Base-by-base conservation (phyloP, 768 basidiomycete genomes). In the Russula sp. region DNA sequence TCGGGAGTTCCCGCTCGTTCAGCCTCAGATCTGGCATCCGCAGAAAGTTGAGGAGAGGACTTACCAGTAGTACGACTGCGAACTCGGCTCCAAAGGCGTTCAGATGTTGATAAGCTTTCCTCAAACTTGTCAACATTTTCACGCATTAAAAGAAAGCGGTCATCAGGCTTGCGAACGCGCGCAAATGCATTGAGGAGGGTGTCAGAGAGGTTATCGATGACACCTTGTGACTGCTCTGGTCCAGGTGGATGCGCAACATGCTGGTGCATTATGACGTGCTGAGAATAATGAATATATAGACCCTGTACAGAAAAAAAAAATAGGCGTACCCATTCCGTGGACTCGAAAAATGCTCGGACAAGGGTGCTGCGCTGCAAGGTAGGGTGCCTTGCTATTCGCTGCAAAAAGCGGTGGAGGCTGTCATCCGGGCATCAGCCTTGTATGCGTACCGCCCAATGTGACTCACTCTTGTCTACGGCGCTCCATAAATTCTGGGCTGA, bases 261-360 rank as follows among this genome's bases (percentile, higher is more conserved):
- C 70, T 95, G 91, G 72, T 98, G 95, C 92, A 97, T 98, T 70
- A 89, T 86, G 29, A 98, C 95, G 69, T 92, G 90, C 96, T 98
- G 67, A 42, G 8, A 29, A 54, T 8, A 7, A 55, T 48, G 16
- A 60, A 54, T 45, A 64, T 14, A 68, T 56, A 22, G 25, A 54
- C 50, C 65, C 29, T 57, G 29, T 45, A 52, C 52, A n/a, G 49
- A 55, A 51, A 66, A 41, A 9, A 46, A 22, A 39, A 29, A 47
- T 25, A 10, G 35, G 66, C 85, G 62, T 72, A 95, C 96, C 97
- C 97, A 99, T 95, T 99, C 97, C 38, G 91, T 90, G 3, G 94
- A 96, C 72, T 93, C 91, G 61, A 98, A 87, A 77, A 99, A 99
- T 34, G 93, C 90, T 8, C 88, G 85, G n/a, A 97, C 80, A 35